Conservation (phyloP, 768 basidiomycete genomes). For the Multifurca ochricompacta region DNA sequence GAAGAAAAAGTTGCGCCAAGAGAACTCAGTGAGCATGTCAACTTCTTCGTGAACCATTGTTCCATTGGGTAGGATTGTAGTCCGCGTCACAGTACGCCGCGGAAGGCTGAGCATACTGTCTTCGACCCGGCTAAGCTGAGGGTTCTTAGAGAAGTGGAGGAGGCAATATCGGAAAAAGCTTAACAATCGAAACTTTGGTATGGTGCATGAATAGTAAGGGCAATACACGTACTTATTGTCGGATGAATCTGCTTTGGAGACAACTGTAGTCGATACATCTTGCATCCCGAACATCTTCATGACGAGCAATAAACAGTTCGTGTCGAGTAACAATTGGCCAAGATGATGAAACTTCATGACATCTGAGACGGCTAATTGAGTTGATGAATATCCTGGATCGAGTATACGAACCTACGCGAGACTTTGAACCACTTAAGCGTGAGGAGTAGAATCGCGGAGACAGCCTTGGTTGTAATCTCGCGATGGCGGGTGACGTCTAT, state of each 20-base stretch:
- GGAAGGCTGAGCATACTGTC: slow-evolving; percentile 58
- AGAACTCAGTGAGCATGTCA: slow-evolving; percentile 88
- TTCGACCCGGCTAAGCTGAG: slow-evolving; percentile 50
- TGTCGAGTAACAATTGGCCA: slow-evolving; percentile 91
- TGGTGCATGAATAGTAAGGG: neutral
- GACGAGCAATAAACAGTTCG: slow-evolving; percentile 87
- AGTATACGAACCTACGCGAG: slow-evolving; percentile 60
- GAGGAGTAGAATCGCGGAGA: slow-evolving; percentile 87
- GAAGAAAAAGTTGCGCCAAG: slow-evolving; percentile 96
- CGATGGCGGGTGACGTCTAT: slow-evolving; percentile 91
- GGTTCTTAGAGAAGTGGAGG: slow-evolving; percentile 61
- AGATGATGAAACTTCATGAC: slow-evolving; percentile 98
- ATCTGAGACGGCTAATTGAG: slow-evolving; percentile 43
- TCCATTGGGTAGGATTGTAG: slow-evolving; percentile 59
- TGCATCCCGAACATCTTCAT: slow-evolving; percentile 98
- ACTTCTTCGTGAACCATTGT: slow-evolving; percentile 78
- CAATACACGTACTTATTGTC: slow-evolving; percentile 61
- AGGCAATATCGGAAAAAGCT: slow-evolving; percentile 98
- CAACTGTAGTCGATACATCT: slow-evolving; percentile 76
- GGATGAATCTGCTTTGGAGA: slow-evolving; percentile 83
- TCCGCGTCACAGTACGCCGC: slow-evolving; percentile 50
- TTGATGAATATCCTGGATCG: neutral
- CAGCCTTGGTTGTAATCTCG: slow-evolving; percentile 95
- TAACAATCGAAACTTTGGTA: slow-evolving; percentile 11
- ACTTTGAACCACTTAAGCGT: slow-evolving; percentile 98